These are phyloP conservation scores for Parachlorella kessleri DNA, from an alignment of 139 green algal species.

Conservation along the genomic window DNA sequence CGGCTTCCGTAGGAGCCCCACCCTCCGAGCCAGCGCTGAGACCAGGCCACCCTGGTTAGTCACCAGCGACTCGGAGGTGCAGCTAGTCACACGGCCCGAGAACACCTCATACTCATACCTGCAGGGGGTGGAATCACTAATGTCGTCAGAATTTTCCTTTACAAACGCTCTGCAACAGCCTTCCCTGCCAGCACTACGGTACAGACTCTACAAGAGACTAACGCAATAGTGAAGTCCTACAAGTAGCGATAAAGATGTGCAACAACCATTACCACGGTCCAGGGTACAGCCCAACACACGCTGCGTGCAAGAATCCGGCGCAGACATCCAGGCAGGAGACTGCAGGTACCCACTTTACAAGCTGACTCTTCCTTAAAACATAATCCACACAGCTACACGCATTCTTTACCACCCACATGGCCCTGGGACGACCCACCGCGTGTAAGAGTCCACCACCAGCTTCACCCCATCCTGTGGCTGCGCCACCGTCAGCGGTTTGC, in stretches of 20 bases:
- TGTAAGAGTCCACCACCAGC: slow-evolving; percentile 64
- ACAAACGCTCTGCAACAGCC: too few species aligned
- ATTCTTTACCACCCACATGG: background rate
- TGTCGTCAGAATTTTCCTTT: too few species aligned
- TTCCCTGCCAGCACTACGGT: too few species aligned
- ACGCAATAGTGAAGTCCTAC: too few species aligned
- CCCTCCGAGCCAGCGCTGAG: slow-evolving; percentile 37
- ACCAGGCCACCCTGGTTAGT: slow-evolving; percentile 46
- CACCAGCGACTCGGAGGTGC: slow-evolving; percentile 64
- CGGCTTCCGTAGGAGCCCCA: slow-evolving; percentile 50
- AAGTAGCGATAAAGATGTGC: too few species aligned
- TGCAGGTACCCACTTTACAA: too few species aligned
- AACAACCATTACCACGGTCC: too few species aligned
- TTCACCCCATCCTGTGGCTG: slow-evolving; percentile 88
- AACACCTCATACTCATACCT: slow-evolving; percentile 91
- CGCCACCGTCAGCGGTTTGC: slow-evolving; percentile 78
- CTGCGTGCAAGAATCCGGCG: too few species aligned
- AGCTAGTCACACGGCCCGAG: slow-evolving; percentile 58
- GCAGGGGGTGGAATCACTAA: too few species aligned
- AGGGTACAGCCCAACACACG: too few species aligned
- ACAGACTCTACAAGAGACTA: too few species aligned
- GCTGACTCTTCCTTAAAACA: background rate
- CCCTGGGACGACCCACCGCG: slow-evolving; percentile 1
- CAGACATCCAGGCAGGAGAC: too few species aligned
- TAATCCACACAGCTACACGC: background rate